A percentile compares a stretch with the other conserved stretches of the same genome.
These are phyloP conservation scores for Aspergillus glaucus DNA, from an alignment of 2,329 filamentous ascomycete genomes.

Conservation along the genomic window DNA sequence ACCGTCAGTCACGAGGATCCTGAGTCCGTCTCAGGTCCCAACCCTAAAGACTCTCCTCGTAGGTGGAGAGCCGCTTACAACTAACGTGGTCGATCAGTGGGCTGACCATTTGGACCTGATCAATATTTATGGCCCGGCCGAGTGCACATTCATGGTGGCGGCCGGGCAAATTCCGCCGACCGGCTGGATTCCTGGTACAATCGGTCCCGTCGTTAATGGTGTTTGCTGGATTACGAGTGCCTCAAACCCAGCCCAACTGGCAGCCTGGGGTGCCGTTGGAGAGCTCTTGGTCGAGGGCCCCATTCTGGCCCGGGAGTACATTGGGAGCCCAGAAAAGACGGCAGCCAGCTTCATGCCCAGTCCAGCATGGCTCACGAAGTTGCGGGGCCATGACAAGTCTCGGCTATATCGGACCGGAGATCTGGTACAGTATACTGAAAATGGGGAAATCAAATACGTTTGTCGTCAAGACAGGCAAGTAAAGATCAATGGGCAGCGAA, in stretches of 20 bases:
- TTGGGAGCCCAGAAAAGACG: neutral
- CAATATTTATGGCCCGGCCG: conserved; percentile 35
- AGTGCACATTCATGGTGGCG: conserved; percentile 6
- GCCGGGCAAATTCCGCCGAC: neutral
- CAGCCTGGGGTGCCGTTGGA: neutral
- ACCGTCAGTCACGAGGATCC: conserved; percentile 37
- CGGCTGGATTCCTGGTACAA: neutral
- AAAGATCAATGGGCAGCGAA: neutral
- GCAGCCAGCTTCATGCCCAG: neutral
- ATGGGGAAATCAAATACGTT: neutral
- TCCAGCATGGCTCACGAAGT: neutral
- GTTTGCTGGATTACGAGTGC: neutral
- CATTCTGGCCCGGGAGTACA: neutral
- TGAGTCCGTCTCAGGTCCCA: conserved; percentile 35
- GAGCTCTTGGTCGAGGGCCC: neutral
- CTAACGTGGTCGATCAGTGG: conserved; percentile 66
- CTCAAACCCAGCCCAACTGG: too few relatives aligned
- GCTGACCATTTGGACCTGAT: conserved; percentile 36
- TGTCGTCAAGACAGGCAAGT: neutral
- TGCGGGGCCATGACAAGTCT: neutral
- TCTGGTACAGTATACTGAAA: neutral
- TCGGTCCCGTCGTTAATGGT: neutral
- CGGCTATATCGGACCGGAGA: neutral
- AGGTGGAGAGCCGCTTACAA: conserved; percentile 59
- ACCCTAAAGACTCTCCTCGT: conserved; percentile 38